Evolutionary conservation across 2,329 filamentous ascomycete species (phyloP).

Genomic region (Thelonectria rubi): DNA sequence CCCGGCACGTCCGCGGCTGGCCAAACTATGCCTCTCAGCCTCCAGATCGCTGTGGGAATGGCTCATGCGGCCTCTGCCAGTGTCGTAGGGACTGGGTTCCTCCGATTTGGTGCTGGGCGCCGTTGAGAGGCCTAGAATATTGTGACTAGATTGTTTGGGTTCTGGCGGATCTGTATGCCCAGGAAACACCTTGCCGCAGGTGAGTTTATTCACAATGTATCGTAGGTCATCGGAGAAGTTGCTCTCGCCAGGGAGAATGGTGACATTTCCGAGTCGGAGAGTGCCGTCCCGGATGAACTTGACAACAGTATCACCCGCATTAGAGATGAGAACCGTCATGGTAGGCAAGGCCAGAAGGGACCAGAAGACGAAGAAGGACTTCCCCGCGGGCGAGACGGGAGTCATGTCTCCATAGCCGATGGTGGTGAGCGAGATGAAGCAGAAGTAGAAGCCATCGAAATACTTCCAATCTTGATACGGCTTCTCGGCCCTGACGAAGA

Average conservation of each 20-base stretch:
- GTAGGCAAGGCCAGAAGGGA: constrained; percentile 85
- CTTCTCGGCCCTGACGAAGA: constrained; percentile 69
- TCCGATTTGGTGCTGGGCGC: constrained; percentile 25
- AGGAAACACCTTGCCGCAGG: constrained; percentile 54
- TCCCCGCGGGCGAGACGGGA: constrained; percentile 79
- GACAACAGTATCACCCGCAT: constrained; percentile 86
- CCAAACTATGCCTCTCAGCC: constrained; percentile 24
- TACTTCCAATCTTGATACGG: constrained; percentile 73
- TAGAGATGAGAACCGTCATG: constrained; percentile 85
- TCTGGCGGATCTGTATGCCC: constrained; percentile 22
- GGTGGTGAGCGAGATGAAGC: constrained; percentile 83
- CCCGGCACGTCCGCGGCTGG: constrained; percentile 28
- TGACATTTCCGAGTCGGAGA: constrained; percentile 65
- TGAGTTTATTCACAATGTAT: constrained; percentile 53
- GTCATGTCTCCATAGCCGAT: constrained; percentile 87
- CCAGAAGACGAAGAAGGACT: constrained; percentile 95
- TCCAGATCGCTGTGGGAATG: constrained; percentile 10
- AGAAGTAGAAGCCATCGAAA: constrained; percentile 85
- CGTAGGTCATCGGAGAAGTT: constrained; percentile 58
- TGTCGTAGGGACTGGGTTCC: constrained; percentile 11
- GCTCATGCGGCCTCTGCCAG: constrained; percentile 20
- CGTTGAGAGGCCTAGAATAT: constrained; percentile 5
- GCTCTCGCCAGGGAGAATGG: constrained; percentile 67
- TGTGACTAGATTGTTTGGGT: background rate
- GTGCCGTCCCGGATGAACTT: constrained; percentile 65